phyloP scores from a whole-genome alignment of 495 filamentous ascomycete species.

The Aspergillus saccharolyticus region DNA sequence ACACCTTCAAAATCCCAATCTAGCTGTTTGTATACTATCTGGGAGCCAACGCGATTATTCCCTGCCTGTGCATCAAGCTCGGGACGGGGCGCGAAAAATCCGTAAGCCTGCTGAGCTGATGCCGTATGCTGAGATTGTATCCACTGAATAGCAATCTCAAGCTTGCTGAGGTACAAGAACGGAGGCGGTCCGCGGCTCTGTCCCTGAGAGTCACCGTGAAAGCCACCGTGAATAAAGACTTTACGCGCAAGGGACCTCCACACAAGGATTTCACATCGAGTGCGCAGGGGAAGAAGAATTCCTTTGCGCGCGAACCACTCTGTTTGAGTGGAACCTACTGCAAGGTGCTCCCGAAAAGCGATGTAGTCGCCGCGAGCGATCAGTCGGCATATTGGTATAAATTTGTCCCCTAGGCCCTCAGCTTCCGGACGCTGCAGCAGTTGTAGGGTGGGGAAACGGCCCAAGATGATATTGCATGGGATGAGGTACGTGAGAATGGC shows the following conservation, averaged over 20 bases:
- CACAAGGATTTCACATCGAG: slow-evolving; percentile 71
- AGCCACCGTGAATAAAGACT: slow-evolving; percentile 62
- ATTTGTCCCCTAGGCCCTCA: slow-evolving; percentile 60
- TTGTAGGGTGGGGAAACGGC: slow-evolving; percentile 67
- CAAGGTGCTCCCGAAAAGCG: slow-evolving; percentile 64
- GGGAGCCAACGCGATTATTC: slow-evolving; percentile 25
- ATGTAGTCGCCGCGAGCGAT: slow-evolving; percentile 75
- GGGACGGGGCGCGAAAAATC: not conserved
- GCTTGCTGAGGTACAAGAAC: slow-evolving; percentile 39
- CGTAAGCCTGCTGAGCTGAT: not conserved
- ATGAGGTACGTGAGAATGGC: slow-evolving; percentile 82
- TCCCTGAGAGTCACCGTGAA: slow-evolving; percentile 41
- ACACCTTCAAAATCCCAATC: slow-evolving; percentile 34
- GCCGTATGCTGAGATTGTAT: slow-evolving; percentile 30
- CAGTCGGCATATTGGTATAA: slow-evolving; percentile 67
- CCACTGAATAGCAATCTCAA: slow-evolving; percentile 37
- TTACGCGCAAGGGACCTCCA: slow-evolving; percentile 80
- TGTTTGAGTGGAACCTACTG: slow-evolving; percentile 41
- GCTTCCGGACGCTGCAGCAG: slow-evolving; percentile 72
- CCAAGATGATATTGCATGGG: slow-evolving; percentile 75
- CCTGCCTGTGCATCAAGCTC: slow-evolving; percentile 12
- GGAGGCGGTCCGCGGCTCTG: slow-evolving; percentile 39
- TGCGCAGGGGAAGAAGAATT: slow-evolving; percentile 64
- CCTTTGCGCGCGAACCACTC: slow-evolving; percentile 75
- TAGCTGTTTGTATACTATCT: slow-evolving; percentile 25